phyloP scores from a whole-genome alignment of 352 stramenopile genomes.

The Pythium vanterpoolii region DNA sequence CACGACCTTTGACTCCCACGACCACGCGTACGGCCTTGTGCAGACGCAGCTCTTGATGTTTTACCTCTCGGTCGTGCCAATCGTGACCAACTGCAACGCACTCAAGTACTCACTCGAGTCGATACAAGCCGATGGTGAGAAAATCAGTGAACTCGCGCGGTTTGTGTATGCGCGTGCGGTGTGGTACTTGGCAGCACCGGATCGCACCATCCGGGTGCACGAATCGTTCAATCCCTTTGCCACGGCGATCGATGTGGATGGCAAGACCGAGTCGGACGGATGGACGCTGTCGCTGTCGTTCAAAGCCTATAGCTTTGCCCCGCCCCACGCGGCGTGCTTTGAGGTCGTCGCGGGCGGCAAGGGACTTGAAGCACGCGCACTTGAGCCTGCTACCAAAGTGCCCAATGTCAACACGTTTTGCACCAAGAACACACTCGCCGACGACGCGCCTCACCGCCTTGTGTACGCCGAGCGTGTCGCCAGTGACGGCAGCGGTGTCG shows the following conservation, averaged over 20 bases:
- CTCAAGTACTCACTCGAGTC: slow-evolving; percentile 49
- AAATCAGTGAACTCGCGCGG: slow-evolving; percentile 25
- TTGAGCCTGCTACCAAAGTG: slow-evolving; percentile 7
- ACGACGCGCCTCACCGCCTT: slow-evolving; percentile 31
- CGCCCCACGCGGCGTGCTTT: slow-evolving; percentile 34
- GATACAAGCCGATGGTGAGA: slow-evolving; percentile 27
- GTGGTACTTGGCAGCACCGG: slow-evolving; percentile 30
- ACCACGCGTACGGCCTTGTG: slow-evolving; percentile 23
- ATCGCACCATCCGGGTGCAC: slow-evolving; percentile 31
- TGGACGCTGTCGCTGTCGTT: slow-evolving; percentile 32
- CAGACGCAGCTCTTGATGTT: slow-evolving; percentile 39
- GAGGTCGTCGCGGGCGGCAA: slow-evolving; percentile 10
- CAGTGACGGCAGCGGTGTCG: neutral
- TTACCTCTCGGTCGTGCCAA: slow-evolving; percentile 41
- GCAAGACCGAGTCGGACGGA: slow-evolving; percentile 4
- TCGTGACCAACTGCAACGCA: slow-evolving; percentile 47
- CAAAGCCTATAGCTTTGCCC: slow-evolving; percentile 32
- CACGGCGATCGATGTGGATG: slow-evolving; percentile 24
- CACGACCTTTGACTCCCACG: slow-evolving; percentile 29
- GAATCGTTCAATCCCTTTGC: slow-evolving; percentile 35
- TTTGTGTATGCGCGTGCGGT: slow-evolving; percentile 20
- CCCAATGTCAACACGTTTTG: slow-evolving; percentile 27
- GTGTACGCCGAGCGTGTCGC: slow-evolving; percentile 31
- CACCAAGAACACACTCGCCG: slow-evolving; percentile 26
- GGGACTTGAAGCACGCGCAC: slow-evolving; percentile 10